Conservation (phyloP, 2,329 filamentous ascomycete species). For the Pseudogymnoascus sp. region DNA sequence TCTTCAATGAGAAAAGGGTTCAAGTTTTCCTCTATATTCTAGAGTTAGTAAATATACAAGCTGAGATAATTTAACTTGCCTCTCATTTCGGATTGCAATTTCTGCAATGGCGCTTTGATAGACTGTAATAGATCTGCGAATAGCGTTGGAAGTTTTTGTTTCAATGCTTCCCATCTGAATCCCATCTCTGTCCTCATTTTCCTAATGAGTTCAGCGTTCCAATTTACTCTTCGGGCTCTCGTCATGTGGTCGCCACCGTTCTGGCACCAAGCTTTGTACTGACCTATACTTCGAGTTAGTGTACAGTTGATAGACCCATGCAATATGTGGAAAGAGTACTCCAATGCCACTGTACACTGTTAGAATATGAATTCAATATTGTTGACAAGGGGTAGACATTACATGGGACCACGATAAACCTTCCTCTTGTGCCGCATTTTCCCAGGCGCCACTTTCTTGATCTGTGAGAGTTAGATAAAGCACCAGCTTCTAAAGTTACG, state of each 20-base stretch:
- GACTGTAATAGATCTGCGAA: conserved; percentile 14
- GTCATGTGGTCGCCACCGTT: conserved; percentile 23
- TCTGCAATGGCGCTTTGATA: conserved; percentile 11
- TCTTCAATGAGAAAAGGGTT: conserved; percentile 9
- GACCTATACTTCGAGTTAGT: conserved; percentile 20
- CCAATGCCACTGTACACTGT: conserved; percentile 16
- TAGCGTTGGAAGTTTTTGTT: conserved; percentile 22
- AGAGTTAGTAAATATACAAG: not conserved
- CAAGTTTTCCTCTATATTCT: conserved; percentile 10
- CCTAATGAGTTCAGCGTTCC: conserved; percentile 30
- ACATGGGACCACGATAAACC: conserved; percentile 12
- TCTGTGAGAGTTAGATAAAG: conserved; percentile 10
- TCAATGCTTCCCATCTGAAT: conserved; percentile 24
- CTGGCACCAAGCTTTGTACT: conserved; percentile 28
- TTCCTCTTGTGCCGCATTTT: conserved; percentile 11
- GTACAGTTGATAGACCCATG: conserved; percentile 14
- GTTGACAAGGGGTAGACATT: conserved; percentile 9
- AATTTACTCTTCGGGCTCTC: conserved; percentile 19
- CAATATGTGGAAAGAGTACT: conserved; percentile 13
- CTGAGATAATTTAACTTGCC: conserved; percentile 11
- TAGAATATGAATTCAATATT: conserved; percentile 6
- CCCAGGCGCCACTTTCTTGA: conserved; percentile 13
- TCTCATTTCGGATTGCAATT: conserved; percentile 12
- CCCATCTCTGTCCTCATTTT: conserved; percentile 28
- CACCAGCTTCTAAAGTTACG: not conserved